phyloP scores from a whole-genome alignment of 306 rosid species.

The Glycine tomentella region DNA sequence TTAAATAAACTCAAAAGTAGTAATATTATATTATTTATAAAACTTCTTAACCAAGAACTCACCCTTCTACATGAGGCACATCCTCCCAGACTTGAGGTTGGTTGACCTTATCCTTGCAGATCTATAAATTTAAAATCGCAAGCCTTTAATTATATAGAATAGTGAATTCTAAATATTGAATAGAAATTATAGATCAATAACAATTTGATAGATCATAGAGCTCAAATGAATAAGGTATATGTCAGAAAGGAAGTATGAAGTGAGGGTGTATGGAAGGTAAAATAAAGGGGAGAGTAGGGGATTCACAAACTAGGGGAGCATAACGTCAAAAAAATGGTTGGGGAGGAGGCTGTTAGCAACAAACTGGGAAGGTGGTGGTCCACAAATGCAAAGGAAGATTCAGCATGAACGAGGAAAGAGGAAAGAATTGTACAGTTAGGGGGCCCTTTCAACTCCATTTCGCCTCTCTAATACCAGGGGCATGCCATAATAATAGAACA shows the following conservation, averaged over 20 bases:
- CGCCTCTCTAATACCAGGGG: slow-evolving; percentile 11
- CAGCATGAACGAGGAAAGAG: too few species aligned
- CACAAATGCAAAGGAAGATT: too few species aligned
- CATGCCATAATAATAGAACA: slow-evolving; percentile 1
- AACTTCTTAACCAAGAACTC: slow-evolving; percentile 43
- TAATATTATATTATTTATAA: background rate
- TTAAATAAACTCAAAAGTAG: slow-evolving; percentile 11
- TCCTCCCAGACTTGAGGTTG: slow-evolving; percentile 89
- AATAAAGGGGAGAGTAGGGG: background rate
- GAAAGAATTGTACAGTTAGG: too few species aligned
- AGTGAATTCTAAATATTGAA: slow-evolving; percentile 34
- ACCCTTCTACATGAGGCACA: slow-evolving; percentile 77
- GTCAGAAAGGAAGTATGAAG: slow-evolving; percentile 3
- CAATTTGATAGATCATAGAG: background rate
- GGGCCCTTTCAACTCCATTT: slow-evolving; percentile 12
- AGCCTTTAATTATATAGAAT: slow-evolving; percentile 28
- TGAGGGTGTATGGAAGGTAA: background rate
- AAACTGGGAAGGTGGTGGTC: background rate
- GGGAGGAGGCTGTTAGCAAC: slow-evolving; percentile 7
- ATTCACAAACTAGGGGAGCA: background rate
- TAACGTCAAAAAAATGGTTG: background rate
- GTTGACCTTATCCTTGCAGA: slow-evolving; percentile 74
- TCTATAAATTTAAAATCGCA: slow-evolving; percentile 49
- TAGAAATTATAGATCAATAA: background rate
- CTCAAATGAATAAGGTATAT: background rate